Percentiles rank a stretch among this genome's conserved stretches.
Conservation (phyloP, 2,329 filamentous ascomycete species). For the Pestalotiopsis sp. region DNA sequence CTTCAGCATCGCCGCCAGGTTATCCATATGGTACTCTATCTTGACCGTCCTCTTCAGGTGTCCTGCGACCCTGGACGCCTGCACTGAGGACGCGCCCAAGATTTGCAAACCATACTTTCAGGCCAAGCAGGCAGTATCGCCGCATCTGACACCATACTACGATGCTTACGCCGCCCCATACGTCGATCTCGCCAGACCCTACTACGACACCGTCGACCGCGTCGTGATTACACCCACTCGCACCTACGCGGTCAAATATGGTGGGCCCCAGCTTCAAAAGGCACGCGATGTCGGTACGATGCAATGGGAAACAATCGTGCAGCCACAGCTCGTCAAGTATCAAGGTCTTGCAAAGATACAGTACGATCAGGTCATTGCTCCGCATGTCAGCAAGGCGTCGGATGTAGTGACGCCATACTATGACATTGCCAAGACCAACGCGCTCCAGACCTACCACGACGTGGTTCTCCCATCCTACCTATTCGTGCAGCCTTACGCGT, state of each 20-base stretch:
- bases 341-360: constrained; percentile 61
- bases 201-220: constrained; percentile 65
- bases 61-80: constrained; percentile 67
- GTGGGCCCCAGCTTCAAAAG: constrained; percentile 70
- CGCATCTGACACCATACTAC: constrained; percentile 85
- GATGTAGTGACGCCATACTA: constrained; percentile 71
- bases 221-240: constrained; percentile 70
- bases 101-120: constrained; percentile 85
- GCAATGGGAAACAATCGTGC: constrained; percentile 79
- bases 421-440: constrained; percentile 61
- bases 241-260: constrained; percentile 70
- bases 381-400: constrained; percentile 68
- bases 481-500: constrained; percentile 72
- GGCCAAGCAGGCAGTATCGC: constrained; percentile 63
- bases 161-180: constrained; percentile 82
- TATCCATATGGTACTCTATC: constrained; percentile 85
- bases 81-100: constrained; percentile 69
- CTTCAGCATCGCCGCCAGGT: constrained; percentile 57
- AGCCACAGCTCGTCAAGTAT: constrained; percentile 71
- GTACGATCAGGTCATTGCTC: constrained; percentile 73
- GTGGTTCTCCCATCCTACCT: constrained; percentile 76
- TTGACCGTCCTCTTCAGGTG: constrained; percentile 81
- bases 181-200: constrained; percentile 74
- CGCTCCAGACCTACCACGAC: constrained; percentile 69
- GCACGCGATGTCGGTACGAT: constrained; percentile 65